A percentile compares a stretch with the other conserved stretches of the same genome.
These are phyloP conservation scores for Diaporthe vaccinii DNA, from an alignment of 2,329 filamentous ascomycete species.

Conservation along the genomic window DNA sequence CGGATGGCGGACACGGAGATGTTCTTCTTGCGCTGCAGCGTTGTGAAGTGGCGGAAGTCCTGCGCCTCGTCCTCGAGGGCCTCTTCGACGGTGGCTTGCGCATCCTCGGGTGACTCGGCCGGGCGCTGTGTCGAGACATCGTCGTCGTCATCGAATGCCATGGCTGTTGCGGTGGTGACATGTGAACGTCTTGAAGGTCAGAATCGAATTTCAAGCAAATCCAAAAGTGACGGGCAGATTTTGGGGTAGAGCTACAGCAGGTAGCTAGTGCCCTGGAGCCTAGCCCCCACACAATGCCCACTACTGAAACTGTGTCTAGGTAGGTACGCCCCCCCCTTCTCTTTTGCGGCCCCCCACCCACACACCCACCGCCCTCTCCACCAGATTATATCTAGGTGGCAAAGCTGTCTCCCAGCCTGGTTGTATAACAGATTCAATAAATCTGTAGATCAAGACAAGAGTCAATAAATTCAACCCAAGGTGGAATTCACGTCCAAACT, in stretches of 20 bases:
- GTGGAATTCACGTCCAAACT: no score
- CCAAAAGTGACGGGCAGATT: slow-evolving; percentile 1
- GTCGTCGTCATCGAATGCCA: slow-evolving; percentile 50
- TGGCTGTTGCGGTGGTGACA: slow-evolving; percentile 31
- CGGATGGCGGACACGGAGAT: slow-evolving; percentile 78
- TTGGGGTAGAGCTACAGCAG: background rate
- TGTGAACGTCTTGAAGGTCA: background rate
- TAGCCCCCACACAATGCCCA: background rate
- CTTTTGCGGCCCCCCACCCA: no score
- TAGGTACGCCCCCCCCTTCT: background rate
- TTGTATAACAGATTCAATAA: no score
- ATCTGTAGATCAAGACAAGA: no score
- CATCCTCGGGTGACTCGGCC: slow-evolving; percentile 50
- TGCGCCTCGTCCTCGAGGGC: slow-evolving; percentile 84
- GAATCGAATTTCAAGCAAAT: background rate
- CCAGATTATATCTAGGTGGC: background rate
- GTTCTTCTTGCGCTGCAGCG: slow-evolving; percentile 63
- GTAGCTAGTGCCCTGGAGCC: background rate
- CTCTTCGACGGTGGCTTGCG: slow-evolving; percentile 60
- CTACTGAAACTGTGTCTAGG: background rate
- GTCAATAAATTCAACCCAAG: no score
- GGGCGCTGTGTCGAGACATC: slow-evolving; percentile 38
- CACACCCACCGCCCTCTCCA: no score
- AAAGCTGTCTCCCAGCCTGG: no score
- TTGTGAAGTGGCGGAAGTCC: slow-evolving; percentile 83